Percentiles rank a stretch among this genome's conserved stretches.
Evolutionary conservation across 345 rosid genomes (phyloP).

Genomic region (Fremontodendron californicum): DNA sequence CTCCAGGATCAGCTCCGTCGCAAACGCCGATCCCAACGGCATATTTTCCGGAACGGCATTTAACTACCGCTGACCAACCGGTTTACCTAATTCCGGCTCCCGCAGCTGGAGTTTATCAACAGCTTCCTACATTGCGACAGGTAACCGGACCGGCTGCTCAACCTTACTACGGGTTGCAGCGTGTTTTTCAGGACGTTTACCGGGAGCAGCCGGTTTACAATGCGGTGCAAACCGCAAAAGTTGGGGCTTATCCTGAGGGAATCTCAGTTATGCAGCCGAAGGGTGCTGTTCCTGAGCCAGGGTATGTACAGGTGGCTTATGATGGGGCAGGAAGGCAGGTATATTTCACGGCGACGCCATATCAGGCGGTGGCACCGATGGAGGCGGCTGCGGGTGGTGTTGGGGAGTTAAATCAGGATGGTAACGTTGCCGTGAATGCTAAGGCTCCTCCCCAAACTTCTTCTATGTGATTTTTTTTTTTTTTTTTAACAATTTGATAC

Average conservation of each 20-base stretch:
- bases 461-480: constrained; percentile 22
- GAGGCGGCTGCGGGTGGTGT: constrained; percentile 24
- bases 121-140: constrained; percentile 28
- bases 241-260: constrained; percentile 26
- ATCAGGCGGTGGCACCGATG: constrained; percentile 24
- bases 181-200: constrained; percentile 34
- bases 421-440: constrained; percentile 27
- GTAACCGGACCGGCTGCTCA: constrained; percentile 30
- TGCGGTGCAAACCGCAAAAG: constrained; percentile 20
- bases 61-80: constrained; percentile 32
- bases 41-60: constrained; percentile 34
- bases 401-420: constrained; percentile 36
- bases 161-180: constrained; percentile 37
- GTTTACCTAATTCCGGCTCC: constrained; percentile 36
- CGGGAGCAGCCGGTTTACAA: constrained; percentile 38
- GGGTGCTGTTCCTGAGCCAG: constrained; percentile 25
- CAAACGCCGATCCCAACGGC: constrained; percentile 36
- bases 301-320: constrained; percentile 37
- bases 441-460: constrained; percentile 29
- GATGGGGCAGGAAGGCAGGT: constrained; percentile 53
- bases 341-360: constrained; percentile 36
- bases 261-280: constrained; percentile 27
- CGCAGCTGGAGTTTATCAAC: constrained; percentile 24
- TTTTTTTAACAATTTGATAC: background rate
- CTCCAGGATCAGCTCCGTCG: constrained; percentile 26